These are phyloP conservation scores for Pestalotiopsis sp. DNA, from an alignment of 2,329 filamentous ascomycete genomes.

Conservation along the genomic window DNA sequence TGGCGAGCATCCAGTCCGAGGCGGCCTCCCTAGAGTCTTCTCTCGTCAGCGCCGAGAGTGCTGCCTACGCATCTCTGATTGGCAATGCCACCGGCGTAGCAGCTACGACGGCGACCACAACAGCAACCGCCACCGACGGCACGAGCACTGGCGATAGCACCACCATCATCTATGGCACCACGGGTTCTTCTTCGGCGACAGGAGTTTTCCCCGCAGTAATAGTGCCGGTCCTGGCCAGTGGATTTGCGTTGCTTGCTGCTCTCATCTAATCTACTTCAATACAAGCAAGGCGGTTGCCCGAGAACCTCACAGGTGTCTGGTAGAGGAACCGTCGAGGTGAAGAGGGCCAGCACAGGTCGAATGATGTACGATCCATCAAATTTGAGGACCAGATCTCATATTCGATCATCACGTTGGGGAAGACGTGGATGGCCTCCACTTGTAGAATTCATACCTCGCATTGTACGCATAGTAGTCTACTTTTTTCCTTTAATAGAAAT, in stretches of 20 bases:
- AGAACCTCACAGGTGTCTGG: neutral
- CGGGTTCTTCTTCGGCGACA: neutral
- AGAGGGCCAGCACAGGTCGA: no score
- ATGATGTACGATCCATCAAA: no score
- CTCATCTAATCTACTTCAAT: neutral
- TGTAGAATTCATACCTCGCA: no score
- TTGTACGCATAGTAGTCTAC: no score
- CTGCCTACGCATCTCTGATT: neutral
- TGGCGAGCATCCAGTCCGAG: constrained; percentile 5
- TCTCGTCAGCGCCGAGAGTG: neutral
- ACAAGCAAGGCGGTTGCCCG: no score
- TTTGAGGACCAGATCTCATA: no score
- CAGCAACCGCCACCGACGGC: neutral
- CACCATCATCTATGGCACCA: neutral
- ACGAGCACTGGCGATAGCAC: neutral
- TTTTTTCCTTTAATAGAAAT: neutral
- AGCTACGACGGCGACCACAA: neutral
- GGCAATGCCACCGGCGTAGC: neutral
- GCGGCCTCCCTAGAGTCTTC: neutral
- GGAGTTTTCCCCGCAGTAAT: neutral
- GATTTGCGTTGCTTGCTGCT: neutral
- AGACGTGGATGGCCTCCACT: no score
- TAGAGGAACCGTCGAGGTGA: neutral
- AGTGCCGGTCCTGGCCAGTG: neutral
- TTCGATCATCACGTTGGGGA: neutral